Evolutionary conservation across 139 green algal genomes (phyloP), one percentile per base, ranked within the genome.

Genomic region (Volvox africanus): DNA sequence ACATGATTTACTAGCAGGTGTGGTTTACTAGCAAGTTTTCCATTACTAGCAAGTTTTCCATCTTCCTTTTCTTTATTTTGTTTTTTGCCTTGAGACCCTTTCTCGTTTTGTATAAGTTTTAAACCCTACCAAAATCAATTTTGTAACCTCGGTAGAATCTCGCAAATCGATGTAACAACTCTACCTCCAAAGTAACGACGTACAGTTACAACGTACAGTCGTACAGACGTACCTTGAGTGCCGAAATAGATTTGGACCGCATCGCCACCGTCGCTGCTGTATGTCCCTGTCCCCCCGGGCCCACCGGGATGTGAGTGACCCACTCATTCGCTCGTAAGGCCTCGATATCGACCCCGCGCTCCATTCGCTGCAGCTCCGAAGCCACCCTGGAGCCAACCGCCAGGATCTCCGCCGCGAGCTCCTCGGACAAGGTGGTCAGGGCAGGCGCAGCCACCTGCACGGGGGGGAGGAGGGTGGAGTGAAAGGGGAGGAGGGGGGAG

Each of bases 331-430:
- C 86, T 22, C 55, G 24, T 50, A 91, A 55, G 1, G 76, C 61
- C 13, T 55, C 50, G 3, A 91, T 86, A 62, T 91, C 87, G 16
- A 86, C 85, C 86, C 88, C 82, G 35, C 26, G 21, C 88, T 94
- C 92, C 85, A 92, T 88, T 32, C 86, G 85, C 32, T 80, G 16
- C 28, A 80, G 62, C 88, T 94, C 88, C 20, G 17, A 44, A 36
- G 91, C 88, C 28, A 92, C 78, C 61, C 85, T 85, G 9, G 22
- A 32, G 1, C 69, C 76, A 73, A 91, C 75, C 76, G 91, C 88
- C 21, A 86, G 37, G 69, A 92, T 33, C 69, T 90, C 80, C 3
- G 35, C 17, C 11, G 75, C 50, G 18, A 92, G 61, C 71, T 87
- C 71, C 30, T 90, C 35, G 17, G 81, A 80, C 76, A 89, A 80